Evolutionary conservation across 1,284 basidiomycete species (phyloP).

Genomic region (Pholiota adiposa): DNA sequence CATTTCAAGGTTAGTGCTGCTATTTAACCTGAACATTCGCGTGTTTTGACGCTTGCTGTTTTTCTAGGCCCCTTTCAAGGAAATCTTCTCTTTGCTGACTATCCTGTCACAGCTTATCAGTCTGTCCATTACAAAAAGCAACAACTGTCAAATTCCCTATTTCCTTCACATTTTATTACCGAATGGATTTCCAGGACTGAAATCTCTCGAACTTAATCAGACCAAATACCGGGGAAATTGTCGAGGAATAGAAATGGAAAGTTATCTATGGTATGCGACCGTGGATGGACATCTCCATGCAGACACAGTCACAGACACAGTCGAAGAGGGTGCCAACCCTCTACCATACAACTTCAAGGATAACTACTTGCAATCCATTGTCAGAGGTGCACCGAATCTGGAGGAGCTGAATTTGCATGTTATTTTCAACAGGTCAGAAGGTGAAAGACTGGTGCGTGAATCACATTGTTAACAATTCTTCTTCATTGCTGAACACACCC

Average conservation of each 20-base stretch:
- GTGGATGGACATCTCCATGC: neutral
- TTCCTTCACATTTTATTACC: neutral
- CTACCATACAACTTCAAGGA: neutral
- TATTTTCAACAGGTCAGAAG: no score
- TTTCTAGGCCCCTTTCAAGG: neutral
- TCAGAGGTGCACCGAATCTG: neutral
- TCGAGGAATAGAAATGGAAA: neutral
- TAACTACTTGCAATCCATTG: constrained; percentile 2
- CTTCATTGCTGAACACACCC: no score
- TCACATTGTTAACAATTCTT: no score
- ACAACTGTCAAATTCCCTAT: constrained; percentile 2
- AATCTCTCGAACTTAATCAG: neutral
- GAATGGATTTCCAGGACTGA: neutral
- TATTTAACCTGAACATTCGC: neutral
- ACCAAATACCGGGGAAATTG: no score
- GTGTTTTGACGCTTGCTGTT: neutral
- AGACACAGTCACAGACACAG: neutral
- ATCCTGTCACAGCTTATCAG: constrained; percentile 1
- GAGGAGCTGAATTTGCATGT: neutral
- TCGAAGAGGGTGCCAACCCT: neutral
- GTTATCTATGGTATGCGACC: neutral
- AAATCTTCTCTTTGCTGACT: neutral
- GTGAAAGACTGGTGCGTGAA: no score
- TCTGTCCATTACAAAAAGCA: neutral
- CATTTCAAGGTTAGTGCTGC: neutral